A percentile compares a stretch with the other conserved stretches of the same genome.
These are phyloP conservation scores for Citrullus amarus DNA, from an alignment of 306 rosid species.

Conservation along the genomic window DNA sequence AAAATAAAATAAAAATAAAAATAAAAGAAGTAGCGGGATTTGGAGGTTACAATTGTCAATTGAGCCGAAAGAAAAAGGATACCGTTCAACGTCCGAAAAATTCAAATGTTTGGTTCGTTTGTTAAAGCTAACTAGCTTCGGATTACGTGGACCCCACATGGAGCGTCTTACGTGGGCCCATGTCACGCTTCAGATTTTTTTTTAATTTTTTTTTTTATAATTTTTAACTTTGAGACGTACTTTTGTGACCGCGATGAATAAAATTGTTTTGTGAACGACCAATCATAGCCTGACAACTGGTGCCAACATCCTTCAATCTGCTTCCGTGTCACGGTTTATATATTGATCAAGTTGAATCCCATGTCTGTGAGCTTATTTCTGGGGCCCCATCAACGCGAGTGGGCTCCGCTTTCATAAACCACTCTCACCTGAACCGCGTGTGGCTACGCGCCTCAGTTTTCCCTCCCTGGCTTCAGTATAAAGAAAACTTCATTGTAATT, in stretches of 20 bases:
- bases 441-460: not conserved
- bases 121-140: slow-evolving; percentile 1
- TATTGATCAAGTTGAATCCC: not conserved
- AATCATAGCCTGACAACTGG: not conserved
- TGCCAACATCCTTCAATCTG: not conserved
- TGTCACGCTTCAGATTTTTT: not conserved
- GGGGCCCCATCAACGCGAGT: not conserved
- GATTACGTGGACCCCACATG: not conserved
- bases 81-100: slow-evolving; percentile 5
- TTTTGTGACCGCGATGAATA: not conserved
- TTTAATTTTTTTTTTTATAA: not conserved
- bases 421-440: not conserved
- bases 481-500: not conserved
- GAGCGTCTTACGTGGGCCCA: slow-evolving; percentile 8
- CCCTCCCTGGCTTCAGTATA: not conserved
- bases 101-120: slow-evolving; percentile 6
- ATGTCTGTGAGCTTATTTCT: not conserved
- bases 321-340: not conserved
- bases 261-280: not conserved
- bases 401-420: not conserved
- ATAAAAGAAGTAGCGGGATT: not conserved
- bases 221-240: not conserved
- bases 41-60: not conserved
- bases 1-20: too few species aligned
- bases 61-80: not conserved